Conservation (phyloP, 345 rosid species). For the Geranium brycei region DNA sequence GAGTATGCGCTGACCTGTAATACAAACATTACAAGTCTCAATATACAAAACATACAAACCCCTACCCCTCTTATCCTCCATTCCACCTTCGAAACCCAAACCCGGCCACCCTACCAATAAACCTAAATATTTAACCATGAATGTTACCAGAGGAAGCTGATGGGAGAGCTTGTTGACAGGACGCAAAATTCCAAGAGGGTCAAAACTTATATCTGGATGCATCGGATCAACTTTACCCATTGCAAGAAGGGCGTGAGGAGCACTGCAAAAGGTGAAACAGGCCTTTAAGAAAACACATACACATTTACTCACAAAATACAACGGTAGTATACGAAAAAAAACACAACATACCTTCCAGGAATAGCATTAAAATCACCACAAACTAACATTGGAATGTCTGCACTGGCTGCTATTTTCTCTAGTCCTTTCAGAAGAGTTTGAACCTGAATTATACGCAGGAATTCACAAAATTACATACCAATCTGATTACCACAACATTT, state of each 20-base stretch:
- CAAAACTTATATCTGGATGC: conserved; percentile 71
- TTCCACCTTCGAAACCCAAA: not conserved
- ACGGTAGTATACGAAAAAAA: not conserved
- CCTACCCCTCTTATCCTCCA: not conserved
- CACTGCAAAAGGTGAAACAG: conserved; percentile 34
- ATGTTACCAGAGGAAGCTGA: conserved; percentile 79
- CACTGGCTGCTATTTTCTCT: conserved; percentile 94
- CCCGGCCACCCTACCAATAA: not conserved
- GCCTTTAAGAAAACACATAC: too few relatives aligned
- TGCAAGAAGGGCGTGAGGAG: conserved; percentile 96
- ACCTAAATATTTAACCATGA: too few relatives aligned
- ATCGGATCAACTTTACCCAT: conserved; percentile 74
- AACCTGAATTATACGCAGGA: conserved; percentile 38
- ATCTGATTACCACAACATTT: not conserved
- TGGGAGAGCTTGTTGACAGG: conserved; percentile 82
- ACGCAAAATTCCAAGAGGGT: conserved; percentile 75
- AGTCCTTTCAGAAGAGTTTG: conserved; percentile 91
- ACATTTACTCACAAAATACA: not conserved
- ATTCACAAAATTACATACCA: not conserved
- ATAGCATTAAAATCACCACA: conserved; percentile 93
- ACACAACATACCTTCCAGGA: conserved; percentile 72
- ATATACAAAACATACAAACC: not conserved
- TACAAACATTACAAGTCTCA: conserved; percentile 7
- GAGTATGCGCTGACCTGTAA: conserved; percentile 92
- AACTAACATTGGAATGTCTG: conserved; percentile 95